Conservation (phyloP, 768 basidiomycete species). For the Psilocybe sp. region DNA sequence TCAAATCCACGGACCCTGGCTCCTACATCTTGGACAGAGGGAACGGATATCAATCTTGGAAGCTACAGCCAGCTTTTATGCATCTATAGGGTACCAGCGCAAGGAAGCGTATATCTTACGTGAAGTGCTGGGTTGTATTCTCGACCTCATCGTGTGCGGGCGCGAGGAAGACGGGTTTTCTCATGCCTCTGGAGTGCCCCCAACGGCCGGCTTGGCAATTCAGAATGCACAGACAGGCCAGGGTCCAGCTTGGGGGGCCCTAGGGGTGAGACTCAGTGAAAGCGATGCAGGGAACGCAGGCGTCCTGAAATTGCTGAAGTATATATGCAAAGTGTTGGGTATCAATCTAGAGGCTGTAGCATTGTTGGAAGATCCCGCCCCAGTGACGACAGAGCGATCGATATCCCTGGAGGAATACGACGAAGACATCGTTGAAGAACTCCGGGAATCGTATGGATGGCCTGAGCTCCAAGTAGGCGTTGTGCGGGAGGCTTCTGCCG, state of each 20-base stretch:
- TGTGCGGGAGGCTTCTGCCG: slow-evolving; percentile 87
- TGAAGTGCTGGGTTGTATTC: slow-evolving; percentile 79
- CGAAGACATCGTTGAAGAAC: slow-evolving; percentile 38
- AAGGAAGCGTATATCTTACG: slow-evolving; percentile 88
- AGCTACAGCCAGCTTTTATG: slow-evolving; percentile 70
- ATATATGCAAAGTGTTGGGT: slow-evolving; percentile 78
- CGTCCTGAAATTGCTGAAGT: slow-evolving; percentile 68
- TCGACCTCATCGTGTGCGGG: slow-evolving; percentile 86
- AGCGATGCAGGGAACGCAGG: slow-evolving; percentile 79
- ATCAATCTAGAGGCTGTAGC: slow-evolving; percentile 75
- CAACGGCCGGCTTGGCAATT: slow-evolving; percentile 44
- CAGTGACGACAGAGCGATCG: slow-evolving; percentile 5
- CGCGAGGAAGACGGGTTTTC: slow-evolving; percentile 66
- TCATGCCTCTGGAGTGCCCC: slow-evolving; percentile 36
- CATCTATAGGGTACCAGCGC: slow-evolving; percentile 77
- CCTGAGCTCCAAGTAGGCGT: slow-evolving; percentile 92
- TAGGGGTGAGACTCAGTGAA: slow-evolving; percentile 74
- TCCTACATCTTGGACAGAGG: slow-evolving; percentile 72
- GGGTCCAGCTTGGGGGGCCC: slow-evolving; percentile 43
- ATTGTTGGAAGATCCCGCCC: slow-evolving; percentile 32
- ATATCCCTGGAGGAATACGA: slow-evolving; percentile 28
- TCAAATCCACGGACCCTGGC: slow-evolving; percentile 83
- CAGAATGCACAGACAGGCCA: slow-evolving; percentile 38
- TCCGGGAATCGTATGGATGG: slow-evolving; percentile 78
- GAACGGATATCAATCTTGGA: slow-evolving; percentile 75